Conservation (phyloP, 2,329 filamentous ascomycete genomes). For the Lasiodiplodia theobromae region DNA sequence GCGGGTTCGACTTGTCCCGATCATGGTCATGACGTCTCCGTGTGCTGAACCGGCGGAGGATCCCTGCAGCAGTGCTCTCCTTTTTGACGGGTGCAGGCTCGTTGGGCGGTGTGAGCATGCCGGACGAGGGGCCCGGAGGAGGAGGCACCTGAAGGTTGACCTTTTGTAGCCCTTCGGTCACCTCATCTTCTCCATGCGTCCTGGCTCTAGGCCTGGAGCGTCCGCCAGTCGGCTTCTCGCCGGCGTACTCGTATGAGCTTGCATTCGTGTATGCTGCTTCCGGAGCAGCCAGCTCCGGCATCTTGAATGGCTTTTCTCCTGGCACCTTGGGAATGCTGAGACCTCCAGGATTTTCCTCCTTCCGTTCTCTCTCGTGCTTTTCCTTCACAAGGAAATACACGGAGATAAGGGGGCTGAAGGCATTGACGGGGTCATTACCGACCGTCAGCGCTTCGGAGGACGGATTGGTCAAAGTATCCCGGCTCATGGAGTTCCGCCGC, state of each 20-base stretch:
- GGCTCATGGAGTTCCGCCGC: conserved; percentile 86
- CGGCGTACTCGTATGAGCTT: conserved; percentile 83
- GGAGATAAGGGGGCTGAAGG: conserved; percentile 89
- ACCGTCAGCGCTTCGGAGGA: conserved; percentile 85
- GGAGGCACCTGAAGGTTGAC: conserved; percentile 62
- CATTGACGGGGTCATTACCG: conserved; percentile 87
- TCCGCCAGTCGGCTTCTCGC: conserved; percentile 85
- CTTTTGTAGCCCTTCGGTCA: conserved; percentile 74
- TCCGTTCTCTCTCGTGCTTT: conserved; percentile 81
- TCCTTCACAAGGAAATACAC: conserved; percentile 97
- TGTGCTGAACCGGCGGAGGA: conserved; percentile 91
- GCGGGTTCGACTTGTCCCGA: conserved; percentile 64
- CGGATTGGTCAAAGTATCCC: conserved; percentile 83
- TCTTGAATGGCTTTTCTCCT: conserved; percentile 63
- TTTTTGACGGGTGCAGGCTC: conserved; percentile 70
- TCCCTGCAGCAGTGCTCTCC: conserved; percentile 83
- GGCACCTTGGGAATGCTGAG: conserved; percentile 63
- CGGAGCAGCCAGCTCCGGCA: conserved; percentile 81
- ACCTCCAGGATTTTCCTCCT: conserved; percentile 66
- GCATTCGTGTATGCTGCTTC: conserved; percentile 90
- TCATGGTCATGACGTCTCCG: conserved; percentile 72
- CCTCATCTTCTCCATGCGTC: conserved; percentile 94
- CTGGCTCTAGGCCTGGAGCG: conserved; percentile 83
- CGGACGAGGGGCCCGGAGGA: conserved; percentile 50
- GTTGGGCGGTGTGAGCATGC: conserved; percentile 62